These are phyloP conservation scores for Drechslerella coelobrocha DNA, from an alignment of 2,329 filamentous ascomycete genomes.

Conservation along the genomic window DNA sequence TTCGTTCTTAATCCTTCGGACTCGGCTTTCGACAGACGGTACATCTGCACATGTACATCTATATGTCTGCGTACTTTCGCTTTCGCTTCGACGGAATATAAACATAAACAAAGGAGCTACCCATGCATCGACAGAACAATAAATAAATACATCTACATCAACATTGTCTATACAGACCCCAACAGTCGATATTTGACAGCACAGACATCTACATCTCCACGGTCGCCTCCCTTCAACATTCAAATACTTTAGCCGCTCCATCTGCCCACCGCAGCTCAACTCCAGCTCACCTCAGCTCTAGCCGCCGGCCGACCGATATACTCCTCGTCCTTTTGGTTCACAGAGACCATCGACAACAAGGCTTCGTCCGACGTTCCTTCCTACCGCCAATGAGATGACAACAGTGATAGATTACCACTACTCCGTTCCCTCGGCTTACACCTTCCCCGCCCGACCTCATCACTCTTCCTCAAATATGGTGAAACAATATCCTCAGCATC, in stretches of 20 bases:
- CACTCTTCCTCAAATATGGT: slow-evolving; percentile 19
- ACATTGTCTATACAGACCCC: neutral
- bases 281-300: neutral
- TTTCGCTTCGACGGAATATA: slow-evolving; percentile 11
- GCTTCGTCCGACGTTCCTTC: neutral
- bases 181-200: slow-evolving; percentile 1
- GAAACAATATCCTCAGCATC: slow-evolving; percentile 40
- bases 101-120: slow-evolving; percentile 22
- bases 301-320: slow-evolving; percentile 5
- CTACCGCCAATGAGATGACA: slow-evolving; percentile 44
- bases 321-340: neutral
- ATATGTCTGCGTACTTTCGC: neutral
- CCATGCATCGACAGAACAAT: slow-evolving; percentile 4
- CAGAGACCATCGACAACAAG: neutral
- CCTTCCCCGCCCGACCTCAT: slow-evolving; percentile 35
- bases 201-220: neutral
- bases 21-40: slow-evolving; percentile 8
- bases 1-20: slow-evolving; percentile 11
- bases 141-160: slow-evolving; percentile 1
- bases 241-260: neutral
- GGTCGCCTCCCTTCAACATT: slow-evolving; percentile 2
- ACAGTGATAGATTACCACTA: slow-evolving; percentile 49
- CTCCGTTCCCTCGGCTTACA: slow-evolving; percentile 44
- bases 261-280: neutral
- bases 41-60: slow-evolving; percentile 1